phyloP scores from a whole-genome alignment of 1,284 basidiomycete species.

The Cryptococcus jaspeensis region DNA sequence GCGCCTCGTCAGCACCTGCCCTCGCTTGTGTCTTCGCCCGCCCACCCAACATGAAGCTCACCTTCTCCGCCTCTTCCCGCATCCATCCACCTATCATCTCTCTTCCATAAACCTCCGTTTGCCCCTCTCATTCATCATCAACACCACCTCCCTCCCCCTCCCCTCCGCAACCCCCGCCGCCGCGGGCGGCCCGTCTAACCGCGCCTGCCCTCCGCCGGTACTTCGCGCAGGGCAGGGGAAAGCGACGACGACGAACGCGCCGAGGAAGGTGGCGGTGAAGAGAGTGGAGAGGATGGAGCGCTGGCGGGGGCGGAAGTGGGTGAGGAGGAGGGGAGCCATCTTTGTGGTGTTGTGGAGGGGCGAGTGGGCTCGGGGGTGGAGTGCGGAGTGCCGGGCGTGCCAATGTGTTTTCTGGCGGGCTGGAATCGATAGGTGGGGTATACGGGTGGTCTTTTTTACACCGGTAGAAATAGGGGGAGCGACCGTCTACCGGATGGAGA shows the following conservation, averaged over 20 bases:
- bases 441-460: too few species aligned
- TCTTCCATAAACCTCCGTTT: conserved; percentile 47
- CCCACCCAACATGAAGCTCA: too few species aligned
- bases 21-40: too few species aligned
- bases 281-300: conserved; percentile 49
- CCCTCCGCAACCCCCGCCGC: neutral
- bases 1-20: neutral
- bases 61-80: neutral
- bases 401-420: too few species aligned
- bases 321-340: conserved; percentile 51
- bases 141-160: conserved; percentile 38
- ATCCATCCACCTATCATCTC: conserved; percentile 9
- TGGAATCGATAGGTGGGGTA: too few species aligned
- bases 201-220: neutral
- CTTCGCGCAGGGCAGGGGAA: conserved; percentile 50
- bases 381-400: neutral
- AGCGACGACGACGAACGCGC: conserved; percentile 48
- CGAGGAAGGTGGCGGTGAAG: conserved; percentile 51
- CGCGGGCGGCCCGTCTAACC: conserved; percentile 3
- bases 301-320: conserved; percentile 48
- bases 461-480: too few species aligned
- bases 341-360: neutral
- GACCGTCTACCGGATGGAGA: too few species aligned
- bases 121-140: conserved; percentile 51
- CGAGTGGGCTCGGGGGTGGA: neutral